Evolutionary conservation across 1,139 yeast genomes (phyloP), one percentile per base, ranked within the genome.

Genomic region (Wickerhamiella infanticola): DNA sequence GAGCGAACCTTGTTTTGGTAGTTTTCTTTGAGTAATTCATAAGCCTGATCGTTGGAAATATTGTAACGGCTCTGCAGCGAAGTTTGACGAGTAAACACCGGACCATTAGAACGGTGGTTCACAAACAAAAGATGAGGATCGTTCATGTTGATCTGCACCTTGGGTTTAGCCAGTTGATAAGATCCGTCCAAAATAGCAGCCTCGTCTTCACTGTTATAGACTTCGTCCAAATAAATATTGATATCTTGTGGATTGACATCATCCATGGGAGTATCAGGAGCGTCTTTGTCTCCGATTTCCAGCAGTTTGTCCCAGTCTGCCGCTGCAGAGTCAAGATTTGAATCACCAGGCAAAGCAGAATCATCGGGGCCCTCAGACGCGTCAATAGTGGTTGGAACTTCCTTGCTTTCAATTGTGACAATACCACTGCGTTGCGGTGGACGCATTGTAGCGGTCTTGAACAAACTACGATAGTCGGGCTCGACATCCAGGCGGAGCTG

Each of bases 1-100:
- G 95, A 79, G 61, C 99, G 78, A 36, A 90, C 85, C 66, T 85
- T 88, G 42, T 94, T 79, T 59, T 85, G 94, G 60, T 88, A 86
- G 55, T 86, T 88, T 51, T 79, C 82, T 58, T 81, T 82, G 56
- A 93, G 68, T 48, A 81, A 64, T 49, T 84, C 94, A 60, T 93
- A 93, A 42, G 81, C 83, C 40, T 75, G 72, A 62, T 93, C 98
- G 62, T 93, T 93, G 7, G 96, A 86, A 37, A 88, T 72, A 59
- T 84, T 82, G 63, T 82, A 88, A 53, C 76, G 77, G 53, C 66
- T 60, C 42, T 68, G 71, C 64, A 69, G 1, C 68, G 60, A 6
- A 84, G 82, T 3, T 74, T 61, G 35, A 51, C 47, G 5, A 11
- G 33, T 11, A 24, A 37, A 8, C 8, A 11, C 31, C 35, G 46